Evolutionary conservation across 441 rosid genomes (phyloP).

Genomic region (Populus trichocarpa): DNA sequence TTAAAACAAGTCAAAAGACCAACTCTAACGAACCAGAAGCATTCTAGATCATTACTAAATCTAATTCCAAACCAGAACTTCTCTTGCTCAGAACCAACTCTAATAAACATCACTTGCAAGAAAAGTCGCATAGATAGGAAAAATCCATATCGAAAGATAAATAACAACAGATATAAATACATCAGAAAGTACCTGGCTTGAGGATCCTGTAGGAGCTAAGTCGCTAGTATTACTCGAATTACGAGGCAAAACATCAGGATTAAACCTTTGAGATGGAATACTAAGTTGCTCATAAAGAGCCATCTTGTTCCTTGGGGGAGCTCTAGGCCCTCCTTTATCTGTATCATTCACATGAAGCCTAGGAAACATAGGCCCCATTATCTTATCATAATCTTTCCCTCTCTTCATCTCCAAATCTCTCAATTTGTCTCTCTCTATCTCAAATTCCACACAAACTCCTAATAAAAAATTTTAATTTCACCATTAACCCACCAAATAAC

Average conservation of each 20-base stretch:
- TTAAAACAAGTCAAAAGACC: not conserved
- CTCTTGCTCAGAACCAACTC: not conserved
- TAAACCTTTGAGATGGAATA: constrained; percentile 76
- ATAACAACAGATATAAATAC: constrained; percentile 10
- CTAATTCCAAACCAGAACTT: not conserved
- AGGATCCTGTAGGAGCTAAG: constrained; percentile 42
- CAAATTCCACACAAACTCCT: constrained; percentile 17
- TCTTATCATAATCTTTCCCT: constrained; percentile 65
- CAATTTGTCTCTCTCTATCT: not conserved
- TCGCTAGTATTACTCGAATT: constrained; percentile 22
- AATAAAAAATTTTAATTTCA: not conserved
- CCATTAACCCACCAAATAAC: constrained; percentile 2
- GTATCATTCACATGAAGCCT: constrained; percentile 87
- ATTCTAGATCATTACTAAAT: not conserved
- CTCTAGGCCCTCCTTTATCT: constrained; percentile 86
- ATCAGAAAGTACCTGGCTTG: constrained; percentile 50
- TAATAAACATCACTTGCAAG: not conserved
- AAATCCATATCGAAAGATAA: not conserved
- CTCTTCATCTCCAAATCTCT: constrained; percentile 47
- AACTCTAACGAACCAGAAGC: not conserved
- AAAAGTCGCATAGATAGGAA: not conserved
- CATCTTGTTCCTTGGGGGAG: constrained; percentile 99
- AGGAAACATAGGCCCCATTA: constrained; percentile 77
- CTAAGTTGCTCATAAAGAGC: constrained; percentile 93
- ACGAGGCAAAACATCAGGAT: constrained; percentile 32